Evolutionary conservation across 371 early-diverging fungal species (phyloP), one percentile per base, ranked within the genome.

Genomic region (Apophysomyces variabilis): DNA sequence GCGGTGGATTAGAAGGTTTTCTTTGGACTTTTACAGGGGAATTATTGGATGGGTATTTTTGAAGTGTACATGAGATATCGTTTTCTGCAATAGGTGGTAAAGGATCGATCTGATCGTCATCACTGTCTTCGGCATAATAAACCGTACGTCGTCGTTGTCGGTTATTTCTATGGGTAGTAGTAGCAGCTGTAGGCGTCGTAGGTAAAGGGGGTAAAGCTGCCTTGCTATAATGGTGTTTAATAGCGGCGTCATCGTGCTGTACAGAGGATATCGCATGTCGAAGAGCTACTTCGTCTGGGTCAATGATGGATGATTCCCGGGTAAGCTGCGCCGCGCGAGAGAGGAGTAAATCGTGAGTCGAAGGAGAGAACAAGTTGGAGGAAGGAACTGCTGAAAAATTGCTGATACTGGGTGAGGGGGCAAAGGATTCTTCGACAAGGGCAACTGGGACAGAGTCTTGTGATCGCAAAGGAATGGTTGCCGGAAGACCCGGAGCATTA

Each of bases 401-500:
- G 13, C 66, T 61, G 16, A 57, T 58, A 45, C 59, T 64, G 12
- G 71, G 58, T 38, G 68, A 59, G 5, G 50, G 57, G 4, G 62
- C 57, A 46, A 71, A 74, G 5, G 62, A 66, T 26, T 78, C 79
- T 64, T 78, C 79, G 1, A 76, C 61, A 5, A 62, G 70, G 7
- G 60, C 32, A 1, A 61, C 60, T 6, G 46, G 45, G 21, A 58
- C 35, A 3, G 68, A 65, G 13, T 46, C 38, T 11, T 73, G 76
- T 5, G 69, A 68, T 43, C 68, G 61, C 1, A 78, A 38, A 9
- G 72, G 61, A 37, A 73, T 75, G 1, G 79, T 70, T 7, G 76
- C 76, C n/a, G 79, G 79, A 38, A 78, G 62, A 0, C 76, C 79
- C 12, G 78, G 78, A 1, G 76, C 79, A 26, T 72, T 69, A 43